Percentiles rank a stretch among this genome's conserved stretches.
Conservation (phyloP, 768 basidiomycete genomes). For the Leccinum boreale region DNA sequence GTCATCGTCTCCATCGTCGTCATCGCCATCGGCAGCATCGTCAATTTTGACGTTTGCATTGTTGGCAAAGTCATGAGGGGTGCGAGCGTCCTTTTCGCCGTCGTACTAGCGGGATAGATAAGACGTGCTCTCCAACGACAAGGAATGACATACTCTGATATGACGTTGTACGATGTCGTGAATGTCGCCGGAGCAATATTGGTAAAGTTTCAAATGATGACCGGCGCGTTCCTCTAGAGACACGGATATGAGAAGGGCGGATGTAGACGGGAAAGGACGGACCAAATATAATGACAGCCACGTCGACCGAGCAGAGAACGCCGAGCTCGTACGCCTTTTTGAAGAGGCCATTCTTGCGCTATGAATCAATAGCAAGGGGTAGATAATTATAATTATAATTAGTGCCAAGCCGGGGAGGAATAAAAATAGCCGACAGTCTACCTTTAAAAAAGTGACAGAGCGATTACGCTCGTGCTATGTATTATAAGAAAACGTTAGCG, state of each 20-base stretch:
- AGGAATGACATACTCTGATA: slow-evolving; percentile 39
- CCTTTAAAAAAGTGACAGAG: slow-evolving; percentile 89
- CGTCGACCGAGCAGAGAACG: slow-evolving; percentile 86
- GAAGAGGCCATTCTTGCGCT: slow-evolving; percentile 90
- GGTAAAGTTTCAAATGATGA: slow-evolving; percentile 78
- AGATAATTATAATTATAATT: slow-evolving; percentile 27
- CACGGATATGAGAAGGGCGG: not conserved
- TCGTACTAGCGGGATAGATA: slow-evolving; percentile 37
- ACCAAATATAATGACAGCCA: slow-evolving; percentile 87
- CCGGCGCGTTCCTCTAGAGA: slow-evolving; percentile 70
- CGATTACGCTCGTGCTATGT: slow-evolving; percentile 88
- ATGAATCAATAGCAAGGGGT: slow-evolving; percentile 20
- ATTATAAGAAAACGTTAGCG: slow-evolving; percentile 36
- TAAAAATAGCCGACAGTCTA: slow-evolving; percentile 65
- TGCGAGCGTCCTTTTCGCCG: slow-evolving; percentile 48
- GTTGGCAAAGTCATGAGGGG: slow-evolving; percentile 47
- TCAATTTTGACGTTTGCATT: slow-evolving; percentile 34
- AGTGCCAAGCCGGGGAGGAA: slow-evolving; percentile 36
- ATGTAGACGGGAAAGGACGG: slow-evolving; percentile 25
- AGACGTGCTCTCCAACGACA: slow-evolving; percentile 8
- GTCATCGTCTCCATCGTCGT: slow-evolving; percentile 33
- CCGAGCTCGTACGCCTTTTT: slow-evolving; percentile 90
- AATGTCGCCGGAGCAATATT: slow-evolving; percentile 74
- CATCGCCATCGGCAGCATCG: slow-evolving; percentile 39
- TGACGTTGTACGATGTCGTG: slow-evolving; percentile 70